Evolutionary conservation across 2,329 filamentous ascomycete genomes (phyloP).

Genomic region (Colletotrichum limetticola): DNA sequence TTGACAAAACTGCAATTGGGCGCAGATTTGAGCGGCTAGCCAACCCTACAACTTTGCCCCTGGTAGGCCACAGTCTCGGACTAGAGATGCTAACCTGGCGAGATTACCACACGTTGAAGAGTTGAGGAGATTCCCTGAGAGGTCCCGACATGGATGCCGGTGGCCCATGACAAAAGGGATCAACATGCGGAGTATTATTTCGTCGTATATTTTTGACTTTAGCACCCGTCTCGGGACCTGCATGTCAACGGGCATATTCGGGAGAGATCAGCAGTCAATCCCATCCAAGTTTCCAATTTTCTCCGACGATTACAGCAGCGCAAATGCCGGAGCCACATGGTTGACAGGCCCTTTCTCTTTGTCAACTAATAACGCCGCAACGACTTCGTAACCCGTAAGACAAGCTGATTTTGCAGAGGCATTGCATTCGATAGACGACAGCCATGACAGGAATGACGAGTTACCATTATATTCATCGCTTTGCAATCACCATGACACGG

Average conservation of each 20-base stretch:
- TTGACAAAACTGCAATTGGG: no score
- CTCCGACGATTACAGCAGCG: conserved; percentile 10
- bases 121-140: background rate
- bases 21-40: no score
- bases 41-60: no score
- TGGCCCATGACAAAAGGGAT: conserved; percentile 10
- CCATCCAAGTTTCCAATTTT: conserved; percentile 6
- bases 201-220: conserved; percentile 26
- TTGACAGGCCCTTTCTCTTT: background rate
- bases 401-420: background rate
- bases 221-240: conserved; percentile 17
- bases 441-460: no score
- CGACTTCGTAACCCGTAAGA: no score
- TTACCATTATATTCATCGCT: background rate
- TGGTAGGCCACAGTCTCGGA: no score
- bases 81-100: no score
- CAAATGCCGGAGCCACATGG: conserved; percentile 7
- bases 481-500: background rate
- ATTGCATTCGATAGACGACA: background rate
- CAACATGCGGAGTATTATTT: conserved; percentile 9
- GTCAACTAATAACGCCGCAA: background rate
- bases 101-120: no score
- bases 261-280: conserved; percentile 27
- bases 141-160: background rate
- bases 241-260: conserved; percentile 15